Base-by-base conservation (phyloP, 495 filamentous ascomycete species). In the Penicillium egyptiacum region DNA sequence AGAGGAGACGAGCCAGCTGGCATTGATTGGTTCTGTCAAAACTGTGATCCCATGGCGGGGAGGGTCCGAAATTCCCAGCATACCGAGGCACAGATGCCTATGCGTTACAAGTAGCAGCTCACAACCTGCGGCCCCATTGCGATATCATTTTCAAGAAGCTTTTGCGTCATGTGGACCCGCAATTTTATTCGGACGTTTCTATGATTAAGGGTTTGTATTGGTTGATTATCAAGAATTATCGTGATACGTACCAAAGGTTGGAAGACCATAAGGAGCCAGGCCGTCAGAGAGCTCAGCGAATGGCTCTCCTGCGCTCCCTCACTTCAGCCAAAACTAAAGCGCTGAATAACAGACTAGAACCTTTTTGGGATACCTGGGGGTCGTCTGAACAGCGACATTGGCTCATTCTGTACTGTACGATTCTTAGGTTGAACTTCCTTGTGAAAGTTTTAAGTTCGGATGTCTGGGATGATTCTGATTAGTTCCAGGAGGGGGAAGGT, bases 1-100 rank as follows among this genome's bases (percentile, higher is more conserved):
- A 25, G 22, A 50, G 48, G 48, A 31, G 35, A 39, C 20, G 17
- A 50, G 30, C 31, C 48, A 12, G 48, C 48, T 37, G 11, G 30
- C 5, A 50, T 50, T 17, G 31, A 50, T 20, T 50, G 48, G 48
- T 31, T 50, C 17, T 50, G 31, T 20, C 23, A 47, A 17, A 16
- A 47, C 44, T 30, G 25, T 17, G 44, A 47, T 47, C 44, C 44
- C 16, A 47, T 47, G 23, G 44, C 25, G 14, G 33, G 33, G 14
- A 12, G 33, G 12, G 1, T 26, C 5, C 25, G 22, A 8, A 8
- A 9, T 19, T 23, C 22, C 5, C 12, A 47, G 25, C 9, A 7
- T 25, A 28, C n/a, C 1, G 20, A 26, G 11, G n/a, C 14, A 10
- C 44, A 10, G 5, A 4, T 1, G 44, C 44, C 4, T 47, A 47